phyloP scores from a whole-genome alignment of 805 yeast species.

The Sugiyamaella marilandica region DNA sequence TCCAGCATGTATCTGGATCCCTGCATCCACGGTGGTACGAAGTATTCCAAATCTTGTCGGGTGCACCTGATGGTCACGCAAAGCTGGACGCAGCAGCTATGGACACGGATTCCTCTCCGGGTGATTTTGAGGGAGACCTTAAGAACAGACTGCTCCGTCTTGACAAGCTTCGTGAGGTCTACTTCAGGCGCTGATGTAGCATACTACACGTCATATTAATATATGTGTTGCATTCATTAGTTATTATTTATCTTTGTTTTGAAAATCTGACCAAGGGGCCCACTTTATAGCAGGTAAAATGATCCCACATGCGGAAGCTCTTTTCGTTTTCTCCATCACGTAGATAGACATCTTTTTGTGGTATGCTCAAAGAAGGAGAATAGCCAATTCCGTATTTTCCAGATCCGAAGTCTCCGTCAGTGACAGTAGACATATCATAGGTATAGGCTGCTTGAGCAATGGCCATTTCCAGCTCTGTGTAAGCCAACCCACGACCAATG shows the following conservation, averaged over 20 bases:
- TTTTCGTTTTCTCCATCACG: conserved; percentile 13
- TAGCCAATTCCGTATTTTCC: conserved; percentile 17
- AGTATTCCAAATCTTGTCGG: background rate
- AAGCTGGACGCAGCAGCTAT: background rate
- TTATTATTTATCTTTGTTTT: background rate
- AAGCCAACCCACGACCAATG: conserved; percentile 17
- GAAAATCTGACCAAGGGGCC: conserved; percentile 16
- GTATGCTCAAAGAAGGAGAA: conserved; percentile 9
- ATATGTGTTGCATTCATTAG: background rate
- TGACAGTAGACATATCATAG: conserved; percentile 17
- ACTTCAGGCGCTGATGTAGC: background rate
- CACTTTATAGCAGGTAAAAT: conserved; percentile 17
- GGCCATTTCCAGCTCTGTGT: conserved; percentile 17
- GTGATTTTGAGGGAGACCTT: background rate
- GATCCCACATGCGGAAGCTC: conserved; percentile 18
- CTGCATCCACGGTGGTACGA: background rate
- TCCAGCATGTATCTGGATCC: background rate
- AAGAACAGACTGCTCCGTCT: background rate
- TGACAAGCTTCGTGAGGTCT: background rate
- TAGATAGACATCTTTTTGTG: conserved; percentile 9
- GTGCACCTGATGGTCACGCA: background rate
- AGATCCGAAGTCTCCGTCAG: conserved; percentile 15
- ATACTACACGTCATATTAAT: background rate
- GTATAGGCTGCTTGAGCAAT: conserved; percentile 14
- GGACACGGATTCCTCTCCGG: background rate